Conservation (phyloP, 768 basidiomycete genomes). For the Auricularia cornea region DNA sequence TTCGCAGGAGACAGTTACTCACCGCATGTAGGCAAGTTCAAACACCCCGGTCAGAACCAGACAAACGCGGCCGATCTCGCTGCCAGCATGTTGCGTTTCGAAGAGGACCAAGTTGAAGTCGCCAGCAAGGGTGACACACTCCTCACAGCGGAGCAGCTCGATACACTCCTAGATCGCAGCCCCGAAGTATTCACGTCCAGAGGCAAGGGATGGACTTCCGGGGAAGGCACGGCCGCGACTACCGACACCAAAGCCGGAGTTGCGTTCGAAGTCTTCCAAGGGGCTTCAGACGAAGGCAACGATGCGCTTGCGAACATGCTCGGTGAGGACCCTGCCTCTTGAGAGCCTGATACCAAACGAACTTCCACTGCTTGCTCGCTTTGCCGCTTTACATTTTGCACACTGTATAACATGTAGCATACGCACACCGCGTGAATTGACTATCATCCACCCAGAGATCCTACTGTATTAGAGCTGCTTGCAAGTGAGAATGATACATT, state of each 20-base stretch:
- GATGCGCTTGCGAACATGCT: constrained; percentile 65
- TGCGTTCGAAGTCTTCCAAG: constrained; percentile 73
- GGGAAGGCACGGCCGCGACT: constrained; percentile 11
- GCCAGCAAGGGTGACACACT: constrained; percentile 66
- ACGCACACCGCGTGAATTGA: too few species aligned
- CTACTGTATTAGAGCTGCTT: background rate
- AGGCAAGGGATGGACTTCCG: constrained; percentile 65
- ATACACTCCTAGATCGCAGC: constrained; percentile 70
- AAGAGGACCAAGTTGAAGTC: constrained; percentile 85
- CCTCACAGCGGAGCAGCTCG: constrained; percentile 74
- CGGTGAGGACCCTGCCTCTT: constrained; percentile 29
- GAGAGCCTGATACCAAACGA: background rate
- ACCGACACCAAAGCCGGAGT: constrained; percentile 27
- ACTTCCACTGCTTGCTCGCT: background rate
- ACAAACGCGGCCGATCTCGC: constrained; percentile 78
- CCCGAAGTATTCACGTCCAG: constrained; percentile 64
- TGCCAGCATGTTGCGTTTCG: constrained; percentile 63
- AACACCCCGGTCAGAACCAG: constrained; percentile 52
- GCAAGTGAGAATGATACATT: background rate
- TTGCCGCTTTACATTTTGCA: background rate
- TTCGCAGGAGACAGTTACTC: background rate
- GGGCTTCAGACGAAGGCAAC: constrained; percentile 51
- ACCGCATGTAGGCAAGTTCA: constrained; percentile 66
- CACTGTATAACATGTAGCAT: background rate
- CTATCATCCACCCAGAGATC: background rate